These are phyloP conservation scores for Beauveria varroae DNA, from an alignment of 2,329 filamentous ascomycete species.

Conservation along the genomic window DNA sequence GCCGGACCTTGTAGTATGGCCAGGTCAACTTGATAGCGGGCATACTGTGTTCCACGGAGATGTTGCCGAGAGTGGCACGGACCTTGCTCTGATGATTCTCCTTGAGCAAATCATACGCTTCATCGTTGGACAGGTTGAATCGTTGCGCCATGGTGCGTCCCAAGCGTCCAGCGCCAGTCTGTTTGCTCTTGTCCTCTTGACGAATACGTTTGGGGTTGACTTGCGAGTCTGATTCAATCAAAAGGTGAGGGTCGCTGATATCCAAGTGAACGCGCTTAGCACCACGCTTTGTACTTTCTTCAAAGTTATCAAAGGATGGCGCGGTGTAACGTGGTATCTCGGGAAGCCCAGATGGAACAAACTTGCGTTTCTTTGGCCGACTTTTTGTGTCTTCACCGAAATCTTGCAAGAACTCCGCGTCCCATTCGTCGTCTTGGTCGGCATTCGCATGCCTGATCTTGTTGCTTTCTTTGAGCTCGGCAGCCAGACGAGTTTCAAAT, in stretches of 20 bases:
- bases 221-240: slow-evolving; percentile 70
- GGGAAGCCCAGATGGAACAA: slow-evolving; percentile 50
- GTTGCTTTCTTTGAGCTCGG: slow-evolving; percentile 25
- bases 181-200: slow-evolving; percentile 51
- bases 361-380: slow-evolving; percentile 62
- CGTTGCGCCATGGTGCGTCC: slow-evolving; percentile 68
- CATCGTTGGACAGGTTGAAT: slow-evolving; percentile 95
- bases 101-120: slow-evolving; percentile 90
- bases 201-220: slow-evolving; percentile 53
- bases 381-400: slow-evolving; percentile 36
- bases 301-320: slow-evolving; percentile 74
- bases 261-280: slow-evolving; percentile 77
- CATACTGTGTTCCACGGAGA: slow-evolving; percentile 90
- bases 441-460: slow-evolving; percentile 24
- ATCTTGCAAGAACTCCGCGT: slow-evolving; percentile 50
- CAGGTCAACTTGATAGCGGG: slow-evolving; percentile 86
- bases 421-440: slow-evolving; percentile 54
- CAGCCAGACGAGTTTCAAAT: slow-evolving; percentile 25
- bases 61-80: slow-evolving; percentile 80
- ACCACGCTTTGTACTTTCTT: slow-evolving; percentile 61
- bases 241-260: slow-evolving; percentile 77
- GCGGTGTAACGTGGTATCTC: slow-evolving; percentile 52
- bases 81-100: slow-evolving; percentile 97
- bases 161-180: slow-evolving; percentile 60
- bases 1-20: slow-evolving; percentile 89